These are phyloP conservation scores for Dioscorea zingiberensis DNA, from an alignment of 106 monocot genomes.

Conservation along the genomic window DNA sequence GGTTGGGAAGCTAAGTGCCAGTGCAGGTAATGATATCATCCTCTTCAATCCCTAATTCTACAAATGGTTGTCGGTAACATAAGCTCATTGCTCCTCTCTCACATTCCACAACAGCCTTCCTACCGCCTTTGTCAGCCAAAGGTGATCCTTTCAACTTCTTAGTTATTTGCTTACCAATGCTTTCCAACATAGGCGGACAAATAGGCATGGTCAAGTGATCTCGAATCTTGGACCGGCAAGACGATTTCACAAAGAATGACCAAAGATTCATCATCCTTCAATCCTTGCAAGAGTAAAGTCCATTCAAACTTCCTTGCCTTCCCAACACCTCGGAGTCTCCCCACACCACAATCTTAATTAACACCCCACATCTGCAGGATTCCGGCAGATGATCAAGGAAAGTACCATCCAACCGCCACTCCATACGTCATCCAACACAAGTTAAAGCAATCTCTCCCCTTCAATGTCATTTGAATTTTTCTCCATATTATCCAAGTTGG, in stretches of 20 bases:
- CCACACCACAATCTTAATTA: slow-evolving; percentile 24
- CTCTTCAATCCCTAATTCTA: not conserved
- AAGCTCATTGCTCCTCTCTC: slow-evolving; percentile 9
- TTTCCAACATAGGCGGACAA: not conserved
- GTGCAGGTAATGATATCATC: slow-evolving; percentile 11
- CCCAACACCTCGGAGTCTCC: slow-evolving; percentile 12
- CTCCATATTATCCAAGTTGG: slow-evolving; percentile 9
- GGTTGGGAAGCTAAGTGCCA: slow-evolving; percentile 23
- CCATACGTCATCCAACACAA: slow-evolving; percentile 52
- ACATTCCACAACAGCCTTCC: slow-evolving; percentile 4
- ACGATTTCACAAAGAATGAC: slow-evolving; percentile 15
- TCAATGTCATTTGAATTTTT: slow-evolving; percentile 5
- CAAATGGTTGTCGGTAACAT: slow-evolving; percentile 7
- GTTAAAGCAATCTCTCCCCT: slow-evolving; percentile 20
- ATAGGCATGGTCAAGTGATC: not conserved
- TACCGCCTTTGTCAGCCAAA: slow-evolving; percentile 26
- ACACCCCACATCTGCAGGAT: slow-evolving; percentile 13
- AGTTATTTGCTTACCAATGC: slow-evolving; percentile 15
- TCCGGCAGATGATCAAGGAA: slow-evolving; percentile 3
- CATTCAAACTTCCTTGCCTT: not conserved
- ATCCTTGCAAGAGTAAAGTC: not conserved
- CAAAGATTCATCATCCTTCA: slow-evolving; percentile 13
- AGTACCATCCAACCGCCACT: slow-evolving; percentile 20
- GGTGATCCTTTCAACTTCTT: slow-evolving; percentile 24
- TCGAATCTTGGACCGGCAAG: slow-evolving; percentile 6